Percentiles rank a stretch among this genome's conserved stretches.
Evolutionary conservation across 441 rosid genomes (phyloP).

Genomic region (Populus hybrid): DNA sequence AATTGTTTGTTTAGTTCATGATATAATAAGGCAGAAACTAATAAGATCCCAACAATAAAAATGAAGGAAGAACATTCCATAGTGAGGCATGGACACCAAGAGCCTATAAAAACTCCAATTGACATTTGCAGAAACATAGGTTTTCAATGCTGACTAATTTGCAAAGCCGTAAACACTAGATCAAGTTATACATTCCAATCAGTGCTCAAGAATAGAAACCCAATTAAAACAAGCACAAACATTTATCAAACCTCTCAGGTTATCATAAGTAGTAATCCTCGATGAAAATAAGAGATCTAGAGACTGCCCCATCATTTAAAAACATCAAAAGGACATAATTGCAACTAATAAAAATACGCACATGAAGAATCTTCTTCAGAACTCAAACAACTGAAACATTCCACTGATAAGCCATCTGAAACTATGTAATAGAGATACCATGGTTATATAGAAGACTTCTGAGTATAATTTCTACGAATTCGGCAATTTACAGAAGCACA

Average conservation of each 20-base stretch:
- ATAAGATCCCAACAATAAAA: not conserved
- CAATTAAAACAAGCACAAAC: not conserved
- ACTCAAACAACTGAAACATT: not conserved
- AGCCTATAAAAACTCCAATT: not conserved
- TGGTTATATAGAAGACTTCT: not conserved
- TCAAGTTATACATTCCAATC: not conserved
- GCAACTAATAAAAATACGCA: not conserved
- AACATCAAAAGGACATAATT: not conserved
- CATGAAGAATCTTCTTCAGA: not conserved
- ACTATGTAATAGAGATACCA: not conserved
- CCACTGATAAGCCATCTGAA: not conserved
- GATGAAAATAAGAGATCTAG: not conserved
- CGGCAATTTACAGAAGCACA: not conserved
- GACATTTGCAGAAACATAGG: not conserved
- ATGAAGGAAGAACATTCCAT: not conserved
- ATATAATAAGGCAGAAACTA: not conserved
- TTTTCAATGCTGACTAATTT: not conserved
- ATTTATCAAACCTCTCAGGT: not conserved
- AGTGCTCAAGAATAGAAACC: not conserved
- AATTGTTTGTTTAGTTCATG: slow-evolving; percentile 6
- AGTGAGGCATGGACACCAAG: not conserved
- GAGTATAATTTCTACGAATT: not conserved
- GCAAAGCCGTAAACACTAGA: not conserved
- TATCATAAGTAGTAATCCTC: not conserved
- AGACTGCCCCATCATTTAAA: not conserved